A percentile compares a stretch with the other conserved stretches of the same genome.
phyloP scores from a whole-genome alignment of 768 basidiomycete genomes.

The Boletus rufocinnamomeus region DNA sequence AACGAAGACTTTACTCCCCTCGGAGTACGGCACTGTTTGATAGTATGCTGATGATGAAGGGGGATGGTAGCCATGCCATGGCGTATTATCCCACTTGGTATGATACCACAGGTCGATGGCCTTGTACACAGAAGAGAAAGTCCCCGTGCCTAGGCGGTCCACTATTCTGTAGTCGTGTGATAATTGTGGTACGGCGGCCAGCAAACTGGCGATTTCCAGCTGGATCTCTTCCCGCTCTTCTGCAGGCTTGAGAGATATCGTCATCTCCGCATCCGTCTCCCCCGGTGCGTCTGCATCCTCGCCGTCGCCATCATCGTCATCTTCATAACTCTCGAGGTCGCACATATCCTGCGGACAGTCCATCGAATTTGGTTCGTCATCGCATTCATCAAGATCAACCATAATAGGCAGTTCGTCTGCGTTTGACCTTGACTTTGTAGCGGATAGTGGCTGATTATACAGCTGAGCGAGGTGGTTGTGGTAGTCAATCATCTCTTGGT shows the following conservation, averaged over 20 bases:
- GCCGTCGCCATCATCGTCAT: constrained; percentile 39
- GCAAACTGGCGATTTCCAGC: constrained; percentile 74
- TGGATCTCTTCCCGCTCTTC: constrained; percentile 77
- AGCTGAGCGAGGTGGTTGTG: constrained; percentile 52
- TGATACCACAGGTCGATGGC: constrained; percentile 81
- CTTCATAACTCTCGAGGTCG: constrained; percentile 37
- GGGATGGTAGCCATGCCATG: constrained; percentile 72
- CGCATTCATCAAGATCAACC: constrained; percentile 53
- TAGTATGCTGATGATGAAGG: constrained; percentile 64
- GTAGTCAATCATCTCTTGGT: constrained; percentile 47
- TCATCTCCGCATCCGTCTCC: constrained; percentile 63
- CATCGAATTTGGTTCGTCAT: constrained; percentile 37
- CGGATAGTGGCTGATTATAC: constrained; percentile 33
- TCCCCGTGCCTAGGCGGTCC: constrained; percentile 94
- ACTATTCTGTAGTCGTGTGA: constrained; percentile 70
- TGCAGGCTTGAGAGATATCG: constrained; percentile 53
- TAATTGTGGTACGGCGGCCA: constrained; percentile 66
- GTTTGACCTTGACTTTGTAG: constrained; percentile 23
- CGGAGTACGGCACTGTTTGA: constrained; percentile 49
- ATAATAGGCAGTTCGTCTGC: constrained; percentile 31
- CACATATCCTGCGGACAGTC: constrained; percentile 42
- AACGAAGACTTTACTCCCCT: constrained; percentile 67
- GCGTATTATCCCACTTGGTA: constrained; percentile 70
- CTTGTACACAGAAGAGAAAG: constrained; percentile 99
- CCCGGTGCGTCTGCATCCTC: constrained; percentile 35